Base-by-base conservation (phyloP, 441 rosid genomes). In the Theobroma grandiflorum region DNA sequence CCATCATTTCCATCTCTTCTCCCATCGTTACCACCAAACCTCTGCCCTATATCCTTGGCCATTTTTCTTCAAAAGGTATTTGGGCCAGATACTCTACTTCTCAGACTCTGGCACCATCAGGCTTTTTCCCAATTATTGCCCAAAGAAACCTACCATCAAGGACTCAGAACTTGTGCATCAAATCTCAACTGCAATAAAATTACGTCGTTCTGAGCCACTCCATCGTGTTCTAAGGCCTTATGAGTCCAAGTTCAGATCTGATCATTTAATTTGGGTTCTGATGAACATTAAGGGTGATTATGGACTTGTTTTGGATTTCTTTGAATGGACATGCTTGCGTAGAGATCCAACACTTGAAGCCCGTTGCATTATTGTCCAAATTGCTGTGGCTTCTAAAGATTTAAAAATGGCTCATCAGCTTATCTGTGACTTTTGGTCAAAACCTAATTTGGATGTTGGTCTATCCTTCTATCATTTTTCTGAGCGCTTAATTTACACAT, bases 221-320 rank as follows among this genome's bases (percentile, higher is more conserved):
- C 78, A 43, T 43, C 87, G 81, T 38, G 82, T 89, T 84, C 87
- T 96, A 52, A 91, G 88, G 87, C 91, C 94, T 62, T 93, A 87
- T 71, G 96, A 93, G 79, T 82, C 92, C 75, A 91, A 88, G 78
- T 92, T 92, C 86, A 91, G 90, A 74, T 72, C 95, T 47, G 93
- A 96, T 81, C 94, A 94, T 72, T 80, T 96, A 57, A 89, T 94
- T 82, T 96, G 99, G 99, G 95, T 94, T 83, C 88, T 96, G 71
- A 87, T 92, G 95, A 89, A 87, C 83, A 93, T 96, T 75, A 91
- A 81, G 87, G 79, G 67, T 81, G 95, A 96, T 77, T 96, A 91
- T 82, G 76, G 75, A 63, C 82, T 92, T 84, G 96, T 89, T 85
- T 86, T 94, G 82, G 92, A 90, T 82, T 94, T 93, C 88, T 93